Percentiles rank a stretch among this genome's conserved stretches.
Conservation (phyloP, 441 rosid genomes). For the Kokia cookei region DNA sequence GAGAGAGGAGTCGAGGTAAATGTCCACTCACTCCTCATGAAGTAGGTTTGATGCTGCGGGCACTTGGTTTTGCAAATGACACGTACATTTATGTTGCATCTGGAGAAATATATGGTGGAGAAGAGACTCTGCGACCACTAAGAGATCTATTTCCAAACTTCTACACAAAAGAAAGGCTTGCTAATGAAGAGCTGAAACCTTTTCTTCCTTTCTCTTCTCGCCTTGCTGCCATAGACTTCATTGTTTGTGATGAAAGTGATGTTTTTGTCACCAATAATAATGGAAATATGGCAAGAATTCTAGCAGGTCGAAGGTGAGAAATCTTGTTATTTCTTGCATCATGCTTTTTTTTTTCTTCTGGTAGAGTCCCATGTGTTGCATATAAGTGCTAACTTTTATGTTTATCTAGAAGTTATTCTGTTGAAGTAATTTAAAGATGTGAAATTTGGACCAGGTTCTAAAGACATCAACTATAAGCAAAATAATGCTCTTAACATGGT, state of each 20-base stretch:
- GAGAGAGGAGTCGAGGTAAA: constrained; percentile 90
- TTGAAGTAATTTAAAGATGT: background rate
- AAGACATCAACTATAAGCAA: background rate
- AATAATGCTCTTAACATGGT: background rate
- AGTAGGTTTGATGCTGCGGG: constrained; percentile 93
- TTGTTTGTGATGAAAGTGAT: constrained; percentile 88
- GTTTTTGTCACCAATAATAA: constrained; percentile 92
- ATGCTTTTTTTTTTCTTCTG: background rate
- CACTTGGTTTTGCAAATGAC: constrained; percentile 84
- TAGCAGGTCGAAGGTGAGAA: constrained; percentile 94
- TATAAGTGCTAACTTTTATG: background rate
- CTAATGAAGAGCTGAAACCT: constrained; percentile 65
- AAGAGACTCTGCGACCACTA: constrained; percentile 75
- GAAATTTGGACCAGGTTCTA: background rate
- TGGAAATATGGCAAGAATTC: constrained; percentile 99
- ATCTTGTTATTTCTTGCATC: constrained; percentile 7
- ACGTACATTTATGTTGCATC: constrained; percentile 90
- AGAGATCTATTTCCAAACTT: constrained; percentile 89
- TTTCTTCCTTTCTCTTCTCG: constrained; percentile 82
- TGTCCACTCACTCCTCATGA: constrained; percentile 97
- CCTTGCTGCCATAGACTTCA: constrained; percentile 91
- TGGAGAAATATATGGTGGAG: constrained; percentile 98
- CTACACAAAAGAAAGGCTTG: constrained; percentile 94
- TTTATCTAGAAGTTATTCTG: background rate
- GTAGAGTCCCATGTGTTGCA: background rate